A percentile compares a stretch with the other conserved stretches of the same genome.
Conservation (phyloP, 331 rosid genomes). For the Saraca asoca region DNA sequence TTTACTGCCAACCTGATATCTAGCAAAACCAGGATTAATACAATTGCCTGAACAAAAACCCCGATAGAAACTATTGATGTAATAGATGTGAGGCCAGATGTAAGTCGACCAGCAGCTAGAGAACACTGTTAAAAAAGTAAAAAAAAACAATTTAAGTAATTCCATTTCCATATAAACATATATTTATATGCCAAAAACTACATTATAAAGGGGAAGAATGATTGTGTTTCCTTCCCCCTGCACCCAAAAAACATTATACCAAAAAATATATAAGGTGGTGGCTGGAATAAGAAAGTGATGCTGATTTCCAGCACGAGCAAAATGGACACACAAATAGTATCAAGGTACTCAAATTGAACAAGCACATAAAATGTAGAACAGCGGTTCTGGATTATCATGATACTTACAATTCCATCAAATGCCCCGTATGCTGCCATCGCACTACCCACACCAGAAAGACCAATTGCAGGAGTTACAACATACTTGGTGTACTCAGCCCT, state of each 20-base stretch:
- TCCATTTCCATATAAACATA: slow-evolving; percentile 1
- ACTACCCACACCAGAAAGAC: slow-evolving; percentile 90
- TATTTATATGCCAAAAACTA: background rate
- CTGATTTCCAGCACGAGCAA: slow-evolving; percentile 9
- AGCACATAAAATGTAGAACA: slow-evolving; percentile 15
- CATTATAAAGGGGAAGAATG: background rate
- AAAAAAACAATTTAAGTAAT: slow-evolving; percentile 20
- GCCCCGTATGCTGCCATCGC: slow-evolving; percentile 93
- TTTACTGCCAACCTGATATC: slow-evolving; percentile 52
- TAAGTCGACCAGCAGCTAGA: slow-evolving; percentile 83
- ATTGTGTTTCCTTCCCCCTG: background rate
- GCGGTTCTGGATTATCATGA: slow-evolving; percentile 37
- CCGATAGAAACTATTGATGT: slow-evolving; percentile 72
- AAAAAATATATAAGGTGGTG: background rate
- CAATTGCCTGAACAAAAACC: slow-evolving; percentile 60
- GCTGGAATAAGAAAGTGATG: slow-evolving; percentile 18
- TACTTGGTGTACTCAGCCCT: slow-evolving; percentile 89
- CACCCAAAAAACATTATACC: background rate
- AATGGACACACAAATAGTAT: background rate
- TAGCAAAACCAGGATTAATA: slow-evolving; percentile 65
- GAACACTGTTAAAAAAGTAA: slow-evolving; percentile 71
- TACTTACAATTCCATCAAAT: slow-evolving; percentile 89
- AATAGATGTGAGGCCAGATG: slow-evolving; percentile 88
- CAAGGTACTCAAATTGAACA: slow-evolving; percentile 9
- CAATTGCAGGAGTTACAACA: slow-evolving; percentile 70